These are phyloP conservation scores for Amanita subjunquillea DNA, from an alignment of 768 basidiomycete species.

Conservation along the genomic window DNA sequence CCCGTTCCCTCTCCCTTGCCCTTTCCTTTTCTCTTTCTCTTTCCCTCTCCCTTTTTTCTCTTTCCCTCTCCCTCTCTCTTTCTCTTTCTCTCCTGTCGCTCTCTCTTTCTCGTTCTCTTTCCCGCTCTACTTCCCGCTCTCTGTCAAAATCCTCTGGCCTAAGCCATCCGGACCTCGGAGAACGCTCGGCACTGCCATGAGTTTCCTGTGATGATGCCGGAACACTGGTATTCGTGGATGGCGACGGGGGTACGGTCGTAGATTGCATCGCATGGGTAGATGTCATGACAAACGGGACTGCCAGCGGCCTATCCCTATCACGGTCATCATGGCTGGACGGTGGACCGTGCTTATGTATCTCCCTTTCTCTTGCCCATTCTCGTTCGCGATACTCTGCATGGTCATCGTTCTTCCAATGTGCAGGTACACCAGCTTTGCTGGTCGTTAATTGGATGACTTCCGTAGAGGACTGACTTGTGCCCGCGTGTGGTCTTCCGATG, in stretches of 20 bases:
- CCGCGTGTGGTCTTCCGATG: constrained; percentile 21
- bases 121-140: constrained; percentile 13
- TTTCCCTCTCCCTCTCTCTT: constrained; percentile 1
- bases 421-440: constrained; percentile 19
- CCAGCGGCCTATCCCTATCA: constrained; percentile 45
- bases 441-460: constrained; percentile 43
- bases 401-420: constrained; percentile 8
- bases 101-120: constrained; percentile 1
- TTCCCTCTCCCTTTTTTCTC: background rate
- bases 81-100: constrained; percentile 10
- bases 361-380: constrained; percentile 11
- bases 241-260: background rate
- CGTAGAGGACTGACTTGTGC: constrained; percentile 30
- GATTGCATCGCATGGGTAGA: constrained; percentile 30
- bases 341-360: constrained; percentile 4
- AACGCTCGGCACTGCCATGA: constrained; percentile 16
- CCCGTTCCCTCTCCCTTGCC: background rate
- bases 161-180: constrained; percentile 25
- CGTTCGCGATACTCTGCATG: constrained; percentile 7
- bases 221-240: constrained; percentile 2
- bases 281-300: constrained; percentile 44
- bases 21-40: constrained; percentile 13
- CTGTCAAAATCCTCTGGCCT: constrained; percentile 12
- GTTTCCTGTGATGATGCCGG: constrained; percentile 10
- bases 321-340: constrained; percentile 23